Evolutionary conservation across 768 basidiomycete species (phyloP).

Genomic region (Dioszegia aurantiaca): DNA sequence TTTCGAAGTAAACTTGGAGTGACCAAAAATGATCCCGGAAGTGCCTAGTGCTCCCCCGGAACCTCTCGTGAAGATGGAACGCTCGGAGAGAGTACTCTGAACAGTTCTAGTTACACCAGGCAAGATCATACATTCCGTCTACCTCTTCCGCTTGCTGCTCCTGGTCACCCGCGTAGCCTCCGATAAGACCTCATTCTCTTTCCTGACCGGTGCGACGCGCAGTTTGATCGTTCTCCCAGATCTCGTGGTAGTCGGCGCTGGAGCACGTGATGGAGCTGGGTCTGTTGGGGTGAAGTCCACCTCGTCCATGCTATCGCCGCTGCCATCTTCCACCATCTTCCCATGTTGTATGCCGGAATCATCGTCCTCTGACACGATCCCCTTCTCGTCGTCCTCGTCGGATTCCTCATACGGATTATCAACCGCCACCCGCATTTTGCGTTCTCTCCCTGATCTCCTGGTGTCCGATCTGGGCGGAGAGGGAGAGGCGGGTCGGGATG

Average conservation of each 20-base stretch:
- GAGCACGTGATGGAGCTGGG: background rate
- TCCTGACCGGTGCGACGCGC: background rate
- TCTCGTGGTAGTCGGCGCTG: conserved; percentile 4
- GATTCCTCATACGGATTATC: conserved; percentile 56
- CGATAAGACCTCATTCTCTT: conserved; percentile 1
- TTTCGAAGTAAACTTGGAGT: conserved; percentile 6
- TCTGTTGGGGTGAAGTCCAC: conserved; percentile 8
- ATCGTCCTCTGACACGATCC: background rate
- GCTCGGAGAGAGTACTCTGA: no score
- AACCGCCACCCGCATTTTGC: background rate
- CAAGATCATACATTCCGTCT: no score
- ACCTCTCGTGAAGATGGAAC: no score
- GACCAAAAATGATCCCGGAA: background rate
- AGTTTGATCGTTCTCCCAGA: conserved; percentile 6
- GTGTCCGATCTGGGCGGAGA: no score
- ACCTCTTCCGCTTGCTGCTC: conserved; percentile 15
- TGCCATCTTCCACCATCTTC: background rate
- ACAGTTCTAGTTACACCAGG: no score
- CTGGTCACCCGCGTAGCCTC: background rate
- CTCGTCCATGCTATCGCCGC: conserved; percentile 5
- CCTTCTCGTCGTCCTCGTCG: conserved; percentile 43
- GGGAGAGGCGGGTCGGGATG: background rate
- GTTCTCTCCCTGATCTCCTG: background rate
- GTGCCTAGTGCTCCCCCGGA: background rate
- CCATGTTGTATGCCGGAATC: background rate